Percentiles rank a stretch among this genome's conserved stretches.
Evolutionary conservation across 169 alveolate species (phyloP).

Genomic region (Eimeria tenella): DNA sequence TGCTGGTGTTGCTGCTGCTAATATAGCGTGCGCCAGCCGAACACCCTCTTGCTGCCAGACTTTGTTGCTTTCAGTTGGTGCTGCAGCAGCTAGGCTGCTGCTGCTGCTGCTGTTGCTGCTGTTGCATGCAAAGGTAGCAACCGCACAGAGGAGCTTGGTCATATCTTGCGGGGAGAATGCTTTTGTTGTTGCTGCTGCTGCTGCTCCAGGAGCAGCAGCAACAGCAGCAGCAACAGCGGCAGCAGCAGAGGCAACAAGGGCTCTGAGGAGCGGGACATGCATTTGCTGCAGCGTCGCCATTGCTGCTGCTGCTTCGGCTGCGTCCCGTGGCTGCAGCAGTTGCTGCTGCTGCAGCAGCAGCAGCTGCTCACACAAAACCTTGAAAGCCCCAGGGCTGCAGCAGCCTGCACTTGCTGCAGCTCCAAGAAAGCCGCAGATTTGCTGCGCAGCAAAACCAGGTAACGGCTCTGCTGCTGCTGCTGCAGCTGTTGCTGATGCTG

Average conservation of each 20-base stretch:
- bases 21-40: not conserved
- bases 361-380: conserved; percentile 3
- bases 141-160: not conserved
- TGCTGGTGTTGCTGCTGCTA: not conserved
- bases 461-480: conserved; percentile 43
- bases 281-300: conserved; percentile 25
- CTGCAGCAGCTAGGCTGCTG: not conserved
- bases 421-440: conserved; percentile 11
- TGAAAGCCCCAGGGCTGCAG: conserved; percentile 31
- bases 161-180: not conserved
- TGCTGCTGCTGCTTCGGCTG: conserved; percentile 31
- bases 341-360: conserved; percentile 14
- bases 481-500: conserved; percentile 1
- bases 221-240: not conserved
- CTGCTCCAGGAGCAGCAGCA: conserved; percentile 23
- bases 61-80: not conserved
- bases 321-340: conserved; percentile 12
- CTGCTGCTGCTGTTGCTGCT: conserved; percentile 8
- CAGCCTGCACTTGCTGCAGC: conserved; percentile 29
- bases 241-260: not conserved
- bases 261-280: conserved; percentile 19
- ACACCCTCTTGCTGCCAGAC: conserved; percentile 21
- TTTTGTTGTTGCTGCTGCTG: conserved; percentile 1
- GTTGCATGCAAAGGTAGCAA: conserved; percentile 6
- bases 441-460: conserved; percentile 38